Percentiles rank a stretch among this genome's conserved stretches.
Evolutionary conservation across 75 land plant species (phyloP).

Genomic region (Azolla pinnata): DNA sequence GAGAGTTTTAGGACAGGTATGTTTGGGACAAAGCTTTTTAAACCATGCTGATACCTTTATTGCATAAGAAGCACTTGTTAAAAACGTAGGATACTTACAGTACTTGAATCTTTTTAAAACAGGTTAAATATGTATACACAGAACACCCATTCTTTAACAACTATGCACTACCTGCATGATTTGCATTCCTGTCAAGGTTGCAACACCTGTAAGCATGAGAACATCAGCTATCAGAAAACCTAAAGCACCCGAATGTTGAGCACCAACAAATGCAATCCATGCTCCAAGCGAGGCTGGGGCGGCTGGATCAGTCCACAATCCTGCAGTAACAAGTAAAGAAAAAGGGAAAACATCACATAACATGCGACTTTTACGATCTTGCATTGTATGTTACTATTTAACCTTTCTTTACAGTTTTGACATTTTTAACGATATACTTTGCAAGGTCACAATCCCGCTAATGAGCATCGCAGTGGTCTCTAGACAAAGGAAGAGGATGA

Average conservation of each 20-base stretch:
- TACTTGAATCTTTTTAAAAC: too few species aligned
- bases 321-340: slow-evolving; percentile 20
- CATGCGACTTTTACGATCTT: background rate
- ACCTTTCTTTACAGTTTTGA: too few species aligned
- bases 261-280: slow-evolving; percentile 36
- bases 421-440: slow-evolving; percentile 33
- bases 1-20: too few species aligned
- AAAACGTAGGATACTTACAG: too few species aligned
- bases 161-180: slow-evolving; percentile 46
- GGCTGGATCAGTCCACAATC: slow-evolving; percentile 36
- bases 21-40: too few species aligned
- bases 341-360: background rate
- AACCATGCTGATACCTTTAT: too few species aligned
- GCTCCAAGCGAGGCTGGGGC: slow-evolving; percentile 14
- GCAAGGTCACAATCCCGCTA: slow-evolving; percentile 36
- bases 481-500: slow-evolving; percentile 50
- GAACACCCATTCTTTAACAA: background rate
- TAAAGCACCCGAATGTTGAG: slow-evolving; percentile 40
- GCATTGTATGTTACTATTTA: too few species aligned
- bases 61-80: too few species aligned
- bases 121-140: background rate
- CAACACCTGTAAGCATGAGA: slow-evolving; percentile 26
- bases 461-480: slow-evolving; percentile 35
- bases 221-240: slow-evolving; percentile 39
- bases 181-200: slow-evolving; percentile 35